phyloP scores from a whole-genome alignment of 139 green algal genomes.

The Coelastrella sp. region DNA sequence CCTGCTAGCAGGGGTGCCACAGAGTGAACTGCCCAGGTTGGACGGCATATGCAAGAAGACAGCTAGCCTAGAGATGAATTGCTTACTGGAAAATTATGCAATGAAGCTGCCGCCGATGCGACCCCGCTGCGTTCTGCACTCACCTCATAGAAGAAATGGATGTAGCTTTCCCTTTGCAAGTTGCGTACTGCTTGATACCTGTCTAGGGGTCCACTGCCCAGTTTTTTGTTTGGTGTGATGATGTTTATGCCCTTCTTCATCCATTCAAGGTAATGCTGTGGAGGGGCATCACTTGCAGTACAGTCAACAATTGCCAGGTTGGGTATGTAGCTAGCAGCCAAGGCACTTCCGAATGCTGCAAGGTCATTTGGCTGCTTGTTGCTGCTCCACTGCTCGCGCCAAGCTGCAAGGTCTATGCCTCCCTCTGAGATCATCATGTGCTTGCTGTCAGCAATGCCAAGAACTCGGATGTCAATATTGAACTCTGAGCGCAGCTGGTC shows the following conservation, averaged over 20 bases:
- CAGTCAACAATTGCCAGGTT: slow-evolving; percentile 97
- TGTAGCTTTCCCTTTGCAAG: slow-evolving; percentile 90
- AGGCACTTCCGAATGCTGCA: slow-evolving; percentile 72
- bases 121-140: too few species aligned
- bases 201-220: slow-evolving; percentile 85
- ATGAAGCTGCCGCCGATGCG: neutral
- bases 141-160: slow-evolving; percentile 97
- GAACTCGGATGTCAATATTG: slow-evolving; percentile 89
- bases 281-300: slow-evolving; percentile 85
- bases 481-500: slow-evolving; percentile 80
- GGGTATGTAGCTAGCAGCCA: slow-evolving; percentile 84
- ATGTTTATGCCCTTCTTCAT: slow-evolving; percentile 91
- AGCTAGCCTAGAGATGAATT: neutral
- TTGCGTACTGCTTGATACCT: slow-evolving; percentile 86
- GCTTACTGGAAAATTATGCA: neutral
- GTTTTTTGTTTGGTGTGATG: slow-evolving; percentile 98
- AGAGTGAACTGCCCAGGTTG: neutral
- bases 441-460: slow-evolving; percentile 79
- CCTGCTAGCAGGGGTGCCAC: neutral
- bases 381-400: slow-evolving; percentile 69
- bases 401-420: slow-evolving; percentile 85
- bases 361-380: slow-evolving; percentile 47
- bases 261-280: slow-evolving; percentile 86
- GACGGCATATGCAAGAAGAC: neutral
- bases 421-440: slow-evolving; percentile 87